Conservation (phyloP, 768 basidiomycete species). For the Leucogyrophana mollusca region DNA sequence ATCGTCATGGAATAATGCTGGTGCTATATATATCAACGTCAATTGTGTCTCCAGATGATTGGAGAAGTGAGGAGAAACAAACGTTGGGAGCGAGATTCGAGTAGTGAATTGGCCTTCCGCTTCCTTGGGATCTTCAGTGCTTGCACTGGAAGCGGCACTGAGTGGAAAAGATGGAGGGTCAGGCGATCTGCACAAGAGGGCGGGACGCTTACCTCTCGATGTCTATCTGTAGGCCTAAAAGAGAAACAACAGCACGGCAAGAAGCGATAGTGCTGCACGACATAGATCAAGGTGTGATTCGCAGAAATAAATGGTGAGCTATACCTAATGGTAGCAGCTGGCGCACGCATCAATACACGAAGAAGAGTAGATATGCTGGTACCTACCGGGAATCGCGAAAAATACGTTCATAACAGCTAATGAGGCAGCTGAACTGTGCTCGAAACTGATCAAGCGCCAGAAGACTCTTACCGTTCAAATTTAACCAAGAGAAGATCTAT, state of each 20-base stretch:
- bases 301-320: neutral
- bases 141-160: no score
- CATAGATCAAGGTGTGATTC: neutral
- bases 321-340: slow-evolving; percentile 3
- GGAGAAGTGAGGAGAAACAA: neutral
- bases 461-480: slow-evolving; percentile 1
- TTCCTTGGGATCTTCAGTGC: neutral
- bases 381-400: slow-evolving; percentile 4
- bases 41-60: no score
- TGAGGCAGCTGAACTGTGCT: no score
- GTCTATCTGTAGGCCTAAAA: neutral
- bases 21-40: no score
- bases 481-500: slow-evolving; percentile 3
- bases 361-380: neutral
- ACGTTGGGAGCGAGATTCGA: slow-evolving; percentile 1
- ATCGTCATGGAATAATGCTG: no score
- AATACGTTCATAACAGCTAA: neutral
- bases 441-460: neutral
- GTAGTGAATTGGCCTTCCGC: neutral
- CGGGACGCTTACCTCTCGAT: neutral
- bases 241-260: neutral
- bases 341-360: neutral
- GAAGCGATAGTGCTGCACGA: neutral
- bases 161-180: no score
- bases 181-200: no score